Evolutionary conservation across 164 flowering plant genomes (phyloP).

Genomic region (Vitis rupestris): DNA sequence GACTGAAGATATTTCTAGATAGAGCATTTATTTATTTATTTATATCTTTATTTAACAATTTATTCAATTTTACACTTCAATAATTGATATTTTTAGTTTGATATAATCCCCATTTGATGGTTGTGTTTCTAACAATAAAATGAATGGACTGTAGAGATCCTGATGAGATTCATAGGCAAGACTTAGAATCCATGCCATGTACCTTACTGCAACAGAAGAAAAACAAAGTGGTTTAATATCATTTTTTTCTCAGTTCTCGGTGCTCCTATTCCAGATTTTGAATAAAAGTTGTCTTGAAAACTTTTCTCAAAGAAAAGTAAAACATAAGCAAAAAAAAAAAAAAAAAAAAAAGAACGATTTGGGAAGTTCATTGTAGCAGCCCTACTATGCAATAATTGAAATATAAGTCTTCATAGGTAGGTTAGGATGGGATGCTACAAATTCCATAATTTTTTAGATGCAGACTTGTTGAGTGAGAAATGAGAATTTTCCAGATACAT

Average conservation of each 20-base stretch:
- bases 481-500: conserved; percentile 53
- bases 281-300: conserved; percentile 16
- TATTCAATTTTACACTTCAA: too few relatives aligned
- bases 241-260: conserved; percentile 12
- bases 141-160: conserved; percentile 12
- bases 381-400: conserved; percentile 42
- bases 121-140: too few relatives aligned
- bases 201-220: conserved; percentile 52
- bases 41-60: too few relatives aligned
- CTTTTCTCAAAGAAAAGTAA: conserved; percentile 42
- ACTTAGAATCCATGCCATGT: conserved; percentile 62
- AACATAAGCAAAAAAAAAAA: conserved; percentile 55
- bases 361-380: conserved; percentile 69
- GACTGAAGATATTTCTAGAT: too few relatives aligned
- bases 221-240: conserved; percentile 17
- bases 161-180: conserved; percentile 38
- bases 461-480: conserved; percentile 5
- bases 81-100: too few relatives aligned
- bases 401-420: conserved; percentile 4
- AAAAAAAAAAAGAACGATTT: conserved; percentile 47
- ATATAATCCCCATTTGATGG: too few relatives aligned
- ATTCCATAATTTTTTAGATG: neutral
- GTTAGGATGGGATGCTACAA: conserved; percentile 1
- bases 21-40: too few relatives aligned
- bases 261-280: conserved; percentile 9